Conservation (phyloP, 108 stramenopile genomes). For the Skeletonema potamos region DNA sequence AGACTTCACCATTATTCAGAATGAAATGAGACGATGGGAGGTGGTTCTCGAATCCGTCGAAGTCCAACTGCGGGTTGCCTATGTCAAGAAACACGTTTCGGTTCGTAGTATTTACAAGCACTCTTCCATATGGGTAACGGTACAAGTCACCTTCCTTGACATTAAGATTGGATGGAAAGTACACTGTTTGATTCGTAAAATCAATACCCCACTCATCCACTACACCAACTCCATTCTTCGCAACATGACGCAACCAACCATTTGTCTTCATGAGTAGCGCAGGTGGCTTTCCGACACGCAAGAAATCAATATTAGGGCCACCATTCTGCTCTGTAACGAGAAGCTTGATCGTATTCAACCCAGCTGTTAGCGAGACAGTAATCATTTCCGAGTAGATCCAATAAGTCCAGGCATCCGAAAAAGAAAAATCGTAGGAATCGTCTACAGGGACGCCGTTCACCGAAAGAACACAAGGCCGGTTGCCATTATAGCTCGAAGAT, state of each 20-base stretch:
- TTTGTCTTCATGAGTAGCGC: constrained; percentile 41
- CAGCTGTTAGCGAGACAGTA: constrained; percentile 20
- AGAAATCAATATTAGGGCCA: constrained; percentile 47
- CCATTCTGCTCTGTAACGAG: constrained; percentile 18
- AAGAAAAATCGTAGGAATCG: constrained; percentile 19
- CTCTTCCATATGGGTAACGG: constrained; percentile 30
- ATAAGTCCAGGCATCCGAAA: constrained; percentile 16
- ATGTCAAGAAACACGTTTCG: constrained; percentile 21
- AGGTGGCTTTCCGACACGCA: constrained; percentile 42
- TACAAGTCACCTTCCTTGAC: constrained; percentile 25
- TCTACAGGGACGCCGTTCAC: constrained; percentile 22
- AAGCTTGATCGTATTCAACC: constrained; percentile 37
- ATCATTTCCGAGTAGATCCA: constrained; percentile 42
- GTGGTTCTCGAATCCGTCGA: constrained; percentile 38
- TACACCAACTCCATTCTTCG: constrained; percentile 26
- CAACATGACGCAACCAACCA: constrained; percentile 30
- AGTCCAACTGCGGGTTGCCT: constrained; percentile 40
- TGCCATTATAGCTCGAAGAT: constrained; percentile 16
- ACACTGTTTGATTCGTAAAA: constrained; percentile 5
- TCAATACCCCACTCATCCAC: constrained; percentile 18
- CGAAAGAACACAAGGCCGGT: constrained; percentile 9
- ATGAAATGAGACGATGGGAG: constrained; percentile 24
- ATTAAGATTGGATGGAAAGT: constrained; percentile 10
- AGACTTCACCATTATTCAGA: constrained; percentile 22
- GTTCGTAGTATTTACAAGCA: constrained; percentile 11